These are phyloP conservation scores for Trypanosoma platydactyli DNA, from an alignment of 208 protist genomes.

Conservation along the genomic window DNA sequence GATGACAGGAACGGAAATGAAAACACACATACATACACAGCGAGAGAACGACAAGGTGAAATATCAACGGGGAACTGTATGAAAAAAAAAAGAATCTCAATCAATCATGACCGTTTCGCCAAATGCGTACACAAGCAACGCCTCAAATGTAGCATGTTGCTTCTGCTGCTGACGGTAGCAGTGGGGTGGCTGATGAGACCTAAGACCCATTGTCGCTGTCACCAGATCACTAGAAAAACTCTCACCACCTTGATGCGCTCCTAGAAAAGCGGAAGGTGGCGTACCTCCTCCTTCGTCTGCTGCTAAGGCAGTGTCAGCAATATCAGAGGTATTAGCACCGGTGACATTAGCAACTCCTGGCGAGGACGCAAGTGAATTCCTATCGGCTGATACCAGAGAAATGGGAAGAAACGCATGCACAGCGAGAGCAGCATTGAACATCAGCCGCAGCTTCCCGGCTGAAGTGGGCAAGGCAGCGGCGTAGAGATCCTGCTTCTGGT, in stretches of 20 bases:
- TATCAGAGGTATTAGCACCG: not conserved
- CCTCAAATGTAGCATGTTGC: conserved; percentile 24
- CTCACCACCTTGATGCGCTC: not conserved
- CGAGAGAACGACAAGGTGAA: conserved; percentile 6
- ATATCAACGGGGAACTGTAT: conserved; percentile 9
- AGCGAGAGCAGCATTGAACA: conserved; percentile 66
- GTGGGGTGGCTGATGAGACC: no score
- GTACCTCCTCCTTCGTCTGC: not conserved
- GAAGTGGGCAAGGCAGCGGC: conserved; percentile 11
- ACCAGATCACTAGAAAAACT: conserved; percentile 23
- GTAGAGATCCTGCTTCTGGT: conserved; percentile 33
- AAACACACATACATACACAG: not conserved
- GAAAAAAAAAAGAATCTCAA: conserved; percentile 22
- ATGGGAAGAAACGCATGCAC: conserved; percentile 70
- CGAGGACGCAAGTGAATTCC: not conserved
- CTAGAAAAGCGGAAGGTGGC: not conserved
- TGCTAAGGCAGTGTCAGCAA: not conserved
- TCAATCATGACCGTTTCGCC: conserved; percentile 29
- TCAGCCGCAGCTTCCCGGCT: conserved; percentile 20
- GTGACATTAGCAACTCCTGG: not conserved
- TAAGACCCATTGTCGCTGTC: no score
- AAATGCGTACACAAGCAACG: conserved; percentile 36
- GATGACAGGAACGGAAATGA: conserved; percentile 5
- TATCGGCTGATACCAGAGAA: conserved; percentile 2
- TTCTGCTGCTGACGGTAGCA: no score